Evolutionary conservation across 805 yeast genomes (phyloP), one percentile per base, ranked within the genome.

Genomic region (Blastobotrys muscicola): DNA sequence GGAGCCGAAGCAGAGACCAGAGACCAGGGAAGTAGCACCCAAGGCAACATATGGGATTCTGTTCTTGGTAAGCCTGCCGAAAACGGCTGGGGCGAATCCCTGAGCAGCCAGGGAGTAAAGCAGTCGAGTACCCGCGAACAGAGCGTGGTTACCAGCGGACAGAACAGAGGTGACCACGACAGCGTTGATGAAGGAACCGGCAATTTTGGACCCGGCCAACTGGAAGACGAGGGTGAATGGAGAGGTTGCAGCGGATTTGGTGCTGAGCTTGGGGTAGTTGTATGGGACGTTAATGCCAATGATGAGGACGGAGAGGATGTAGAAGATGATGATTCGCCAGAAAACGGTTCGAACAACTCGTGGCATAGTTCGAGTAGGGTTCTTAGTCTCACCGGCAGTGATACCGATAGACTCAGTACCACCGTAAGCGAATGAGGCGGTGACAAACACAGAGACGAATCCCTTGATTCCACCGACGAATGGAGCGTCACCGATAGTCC

Each of bases 121-220:
- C 2, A 82, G 68, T 57, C 86, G 68, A 4, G 82, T 72, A 2
- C 82, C 83, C 50, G 80, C 74, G 59, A 74, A 80, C 34, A 79
- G 72, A 8, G 82, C 77, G 38, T 79, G 72, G 61, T 80, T 80
- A 48, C 80, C 76, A 2, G 86, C 82, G 11, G 81, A 74, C 23
- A 81, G 61, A 48, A 82, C 76, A 0, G 81, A 76, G 5, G 80
- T 59, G 49, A 78, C 65, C 43, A 80, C 70, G 49, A 81, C 72
- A 0, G 84, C 75, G 47, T 76, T 76, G 49, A 76, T 67, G 52
- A 76, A 68, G 46, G 78, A 75, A 3, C 74, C 66, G 2, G 67
- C 63, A n/a, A 57, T 63, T 41, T 60, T 57, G 60, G 72, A 66
- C 1, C 75, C 74, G 0, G 71, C 74, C 33, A 62, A 52, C 11